A percentile compares a stretch with the other conserved stretches of the same genome.
Evolutionary conservation across 768 basidiomycete species (phyloP).

Genomic region (Kwoniella sp.): DNA sequence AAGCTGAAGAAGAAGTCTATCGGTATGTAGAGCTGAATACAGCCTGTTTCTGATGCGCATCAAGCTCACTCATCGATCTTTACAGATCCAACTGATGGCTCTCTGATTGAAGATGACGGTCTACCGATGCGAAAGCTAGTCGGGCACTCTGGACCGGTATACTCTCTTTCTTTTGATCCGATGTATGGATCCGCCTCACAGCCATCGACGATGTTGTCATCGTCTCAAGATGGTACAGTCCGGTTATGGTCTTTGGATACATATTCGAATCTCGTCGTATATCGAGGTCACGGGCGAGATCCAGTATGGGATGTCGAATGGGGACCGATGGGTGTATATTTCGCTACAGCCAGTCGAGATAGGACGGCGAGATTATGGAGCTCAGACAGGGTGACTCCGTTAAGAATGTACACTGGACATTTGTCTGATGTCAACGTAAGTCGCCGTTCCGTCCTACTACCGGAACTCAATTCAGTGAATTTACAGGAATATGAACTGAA

Average conservation of each 20-base stretch:
- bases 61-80: not conserved
- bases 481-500: not conserved
- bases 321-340: slow-evolving; percentile 98
- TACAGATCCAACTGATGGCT: slow-evolving; percentile 49
- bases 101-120: slow-evolving; percentile 77
- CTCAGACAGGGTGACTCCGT: slow-evolving; percentile 80
- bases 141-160: slow-evolving; percentile 95
- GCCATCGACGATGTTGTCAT: slow-evolving; percentile 84
- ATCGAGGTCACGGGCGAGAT: slow-evolving; percentile 85
- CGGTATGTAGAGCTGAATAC: slow-evolving; percentile 20
- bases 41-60: too few relatives aligned
- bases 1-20: slow-evolving; percentile 61
- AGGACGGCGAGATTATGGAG: slow-evolving; percentile 94
- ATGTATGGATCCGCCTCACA: slow-evolving; percentile 79
- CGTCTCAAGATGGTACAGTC: slow-evolving; percentile 86
- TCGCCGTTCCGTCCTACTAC: too few relatives aligned
- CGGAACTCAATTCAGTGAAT: too few relatives aligned
- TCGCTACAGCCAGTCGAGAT: slow-evolving; percentile 92
- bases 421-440: slow-evolving; percentile 94
- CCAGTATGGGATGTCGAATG: slow-evolving; percentile 99
- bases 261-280: slow-evolving; percentile 87
- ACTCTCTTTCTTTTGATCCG: slow-evolving; percentile 91
- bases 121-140: slow-evolving; percentile 89
- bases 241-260: slow-evolving; percentile 96
- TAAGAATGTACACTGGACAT: slow-evolving; percentile 93